These are phyloP conservation scores for Gymnopilus dilepis DNA, from an alignment of 768 basidiomycete genomes.

Conservation along the genomic window DNA sequence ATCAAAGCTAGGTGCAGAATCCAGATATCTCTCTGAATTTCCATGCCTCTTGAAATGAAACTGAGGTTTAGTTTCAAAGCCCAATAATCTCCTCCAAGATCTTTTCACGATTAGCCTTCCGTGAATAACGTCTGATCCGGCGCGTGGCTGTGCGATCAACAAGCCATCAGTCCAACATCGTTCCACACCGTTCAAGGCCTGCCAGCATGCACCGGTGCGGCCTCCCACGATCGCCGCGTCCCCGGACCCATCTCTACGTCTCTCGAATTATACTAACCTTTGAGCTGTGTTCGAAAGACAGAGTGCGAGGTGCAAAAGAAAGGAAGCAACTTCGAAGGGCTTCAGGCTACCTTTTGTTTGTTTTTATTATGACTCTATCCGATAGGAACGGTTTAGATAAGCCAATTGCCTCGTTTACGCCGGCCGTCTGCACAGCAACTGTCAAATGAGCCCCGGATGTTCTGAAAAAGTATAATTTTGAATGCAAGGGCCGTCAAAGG, in stretches of 20 bases:
- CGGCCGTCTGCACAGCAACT: slow-evolving; percentile 8
- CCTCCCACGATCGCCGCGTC: slow-evolving; percentile 1
- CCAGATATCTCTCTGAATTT: too few relatives aligned
- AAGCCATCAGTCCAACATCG: neutral
- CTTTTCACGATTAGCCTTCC: neutral
- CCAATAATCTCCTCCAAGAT: neutral
- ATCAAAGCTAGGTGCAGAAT: too few relatives aligned
- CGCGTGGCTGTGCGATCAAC: slow-evolving; percentile 1
- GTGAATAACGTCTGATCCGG: neutral
- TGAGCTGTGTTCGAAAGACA: neutral
- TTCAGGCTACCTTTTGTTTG: neutral
- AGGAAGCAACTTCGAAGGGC: neutral
- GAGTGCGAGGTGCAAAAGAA: neutral
- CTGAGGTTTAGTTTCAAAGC: too few relatives aligned
- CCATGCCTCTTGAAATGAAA: too few relatives aligned
- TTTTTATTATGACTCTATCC: neutral
- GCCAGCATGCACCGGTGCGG: neutral
- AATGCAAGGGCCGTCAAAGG: slow-evolving; percentile 4
- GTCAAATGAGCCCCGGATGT: slow-evolving; percentile 3
- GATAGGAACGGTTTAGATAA: neutral
- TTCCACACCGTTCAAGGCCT: neutral
- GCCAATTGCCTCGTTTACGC: neutral
- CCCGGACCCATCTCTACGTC: neutral
- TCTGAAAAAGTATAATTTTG: slow-evolving; percentile 4
- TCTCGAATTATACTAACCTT: neutral